These are phyloP conservation scores for Trichoderma sp. DNA, from an alignment of 2,329 filamentous ascomycete species.

Conservation along the genomic window DNA sequence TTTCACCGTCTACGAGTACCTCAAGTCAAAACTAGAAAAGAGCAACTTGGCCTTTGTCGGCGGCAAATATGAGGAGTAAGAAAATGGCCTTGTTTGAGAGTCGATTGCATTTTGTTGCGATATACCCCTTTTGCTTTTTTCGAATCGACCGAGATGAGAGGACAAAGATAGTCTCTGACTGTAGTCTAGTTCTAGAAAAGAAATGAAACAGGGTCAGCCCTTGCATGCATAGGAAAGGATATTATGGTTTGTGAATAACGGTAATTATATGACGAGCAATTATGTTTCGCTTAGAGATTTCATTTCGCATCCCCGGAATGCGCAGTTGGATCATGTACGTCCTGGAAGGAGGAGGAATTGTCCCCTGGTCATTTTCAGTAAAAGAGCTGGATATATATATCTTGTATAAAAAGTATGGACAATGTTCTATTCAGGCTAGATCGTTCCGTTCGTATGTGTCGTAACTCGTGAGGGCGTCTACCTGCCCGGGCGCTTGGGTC, in stretches of 20 bases:
- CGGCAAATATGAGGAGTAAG: conserved; percentile 67
- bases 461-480: conserved; percentile 33
- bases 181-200: conserved; percentile 23
- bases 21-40: conserved; percentile 72
- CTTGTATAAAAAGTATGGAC: conserved; percentile 23
- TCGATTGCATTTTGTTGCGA: conserved; percentile 18
- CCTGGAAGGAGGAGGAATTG: conserved; percentile 17
- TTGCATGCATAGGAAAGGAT: conserved; percentile 6
- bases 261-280: background rate
- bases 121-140: conserved; percentile 10
- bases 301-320: conserved; percentile 4
- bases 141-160: background rate
- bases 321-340: conserved; percentile 32
- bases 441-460: conserved; percentile 22
- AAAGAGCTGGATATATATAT: conserved; percentile 6
- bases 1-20: conserved; percentile 75
- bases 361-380: background rate
- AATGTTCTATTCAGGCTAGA: conserved; percentile 27
- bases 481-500: conserved; percentile 78
- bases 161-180: conserved; percentile 13
- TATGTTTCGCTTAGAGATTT: conserved; percentile 8
- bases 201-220: conserved; percentile 24
- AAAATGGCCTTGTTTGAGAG: background rate
- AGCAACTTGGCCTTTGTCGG: conserved; percentile 62
- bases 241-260: background rate